A percentile compares a stretch with the other conserved stretches of the same genome.
phyloP scores from a whole-genome alignment of 306 rosid genomes.

The Bauhinia variegata region DNA sequence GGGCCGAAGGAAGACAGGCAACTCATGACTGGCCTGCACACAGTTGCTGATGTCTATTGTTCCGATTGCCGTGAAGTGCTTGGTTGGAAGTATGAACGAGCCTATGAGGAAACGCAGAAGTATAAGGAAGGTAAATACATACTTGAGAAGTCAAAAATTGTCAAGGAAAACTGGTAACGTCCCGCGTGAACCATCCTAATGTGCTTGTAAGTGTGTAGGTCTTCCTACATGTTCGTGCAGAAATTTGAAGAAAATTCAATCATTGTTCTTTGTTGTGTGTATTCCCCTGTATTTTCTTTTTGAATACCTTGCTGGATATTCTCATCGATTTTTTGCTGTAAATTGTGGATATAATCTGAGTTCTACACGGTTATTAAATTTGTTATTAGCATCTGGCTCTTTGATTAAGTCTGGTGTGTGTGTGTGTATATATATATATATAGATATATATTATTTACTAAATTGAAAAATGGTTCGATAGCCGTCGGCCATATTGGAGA shows the following conservation, averaged over 20 bases:
- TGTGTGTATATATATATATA: no score
- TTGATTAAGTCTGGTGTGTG: no score
- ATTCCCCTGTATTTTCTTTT: conserved; percentile 29
- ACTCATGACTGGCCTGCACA: conserved; percentile 59
- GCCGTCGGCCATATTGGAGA: no score
- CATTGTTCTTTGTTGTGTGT: conserved; percentile 28
- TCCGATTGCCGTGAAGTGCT: conserved; percentile 52
- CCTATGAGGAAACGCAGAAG: conserved; percentile 55
- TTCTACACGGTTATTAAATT: no score
- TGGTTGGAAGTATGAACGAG: conserved; percentile 73
- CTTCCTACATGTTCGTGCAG: conserved; percentile 16
- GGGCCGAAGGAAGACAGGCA: conserved; percentile 51
- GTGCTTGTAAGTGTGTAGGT: no score
- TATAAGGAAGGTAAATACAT: conserved; percentile 51
- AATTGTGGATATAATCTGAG: no score
- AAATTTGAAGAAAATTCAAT: conserved; percentile 13
- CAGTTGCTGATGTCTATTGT: conserved; percentile 60
- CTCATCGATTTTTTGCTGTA: no score
- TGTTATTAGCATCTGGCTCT: no score
- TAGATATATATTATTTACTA: no score
- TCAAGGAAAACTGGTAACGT: conserved; percentile 28
- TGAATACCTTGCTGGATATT: conserved; percentile 13
- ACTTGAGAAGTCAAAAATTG: conserved; percentile 49
- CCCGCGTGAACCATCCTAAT: conserved; percentile 33
- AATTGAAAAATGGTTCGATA: no score